Percentiles rank a stretch among this genome's conserved stretches.
These are phyloP conservation scores for Saccharomycopsis fibuligera DNA, from an alignment of 805 yeast species.

Conservation along the genomic window DNA sequence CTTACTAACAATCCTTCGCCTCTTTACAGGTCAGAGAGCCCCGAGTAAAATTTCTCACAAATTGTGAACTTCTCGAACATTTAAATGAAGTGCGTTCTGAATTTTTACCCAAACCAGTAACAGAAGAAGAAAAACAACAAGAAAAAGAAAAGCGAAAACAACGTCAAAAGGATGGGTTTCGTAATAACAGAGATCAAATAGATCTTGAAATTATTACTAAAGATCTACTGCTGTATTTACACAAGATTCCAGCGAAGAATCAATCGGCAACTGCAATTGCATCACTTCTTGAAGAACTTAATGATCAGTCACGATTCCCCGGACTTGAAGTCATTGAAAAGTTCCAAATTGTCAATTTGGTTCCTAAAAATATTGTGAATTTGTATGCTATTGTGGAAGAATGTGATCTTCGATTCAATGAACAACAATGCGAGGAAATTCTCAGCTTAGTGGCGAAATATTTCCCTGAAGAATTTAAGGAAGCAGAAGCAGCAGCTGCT, in stretches of 20 bases:
- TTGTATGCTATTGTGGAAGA: conserved; percentile 82
- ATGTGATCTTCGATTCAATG: conserved; percentile 80
- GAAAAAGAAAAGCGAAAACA: no score
- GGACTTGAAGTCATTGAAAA: conserved; percentile 75
- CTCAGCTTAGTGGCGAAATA: conserved; percentile 42
- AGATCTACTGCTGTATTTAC: conserved; percentile 39
- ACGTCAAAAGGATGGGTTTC: no score
- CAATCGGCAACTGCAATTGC: conserved; percentile 24
- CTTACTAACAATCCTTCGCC: no score
- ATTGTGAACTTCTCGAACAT: conserved; percentile 58
- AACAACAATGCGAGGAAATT: conserved; percentile 55
- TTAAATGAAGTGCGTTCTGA: conserved; percentile 35
- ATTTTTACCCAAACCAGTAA: no score
- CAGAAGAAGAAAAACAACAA: not conserved
- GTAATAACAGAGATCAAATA: no score
- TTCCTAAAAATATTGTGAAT: conserved; percentile 76
- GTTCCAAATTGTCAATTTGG: conserved; percentile 71
- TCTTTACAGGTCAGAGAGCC: conserved; percentile 38
- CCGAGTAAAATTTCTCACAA: conserved; percentile 55
- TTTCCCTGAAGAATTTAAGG: not conserved
- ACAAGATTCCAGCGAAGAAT: conserved; percentile 29
- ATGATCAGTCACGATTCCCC: no score
- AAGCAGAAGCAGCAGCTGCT: no score
- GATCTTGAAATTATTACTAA: conserved; percentile 46
- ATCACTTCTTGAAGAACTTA: conserved; percentile 18